Conservation (phyloP, 768 basidiomycete genomes). For the Collybia mongolica region DNA sequence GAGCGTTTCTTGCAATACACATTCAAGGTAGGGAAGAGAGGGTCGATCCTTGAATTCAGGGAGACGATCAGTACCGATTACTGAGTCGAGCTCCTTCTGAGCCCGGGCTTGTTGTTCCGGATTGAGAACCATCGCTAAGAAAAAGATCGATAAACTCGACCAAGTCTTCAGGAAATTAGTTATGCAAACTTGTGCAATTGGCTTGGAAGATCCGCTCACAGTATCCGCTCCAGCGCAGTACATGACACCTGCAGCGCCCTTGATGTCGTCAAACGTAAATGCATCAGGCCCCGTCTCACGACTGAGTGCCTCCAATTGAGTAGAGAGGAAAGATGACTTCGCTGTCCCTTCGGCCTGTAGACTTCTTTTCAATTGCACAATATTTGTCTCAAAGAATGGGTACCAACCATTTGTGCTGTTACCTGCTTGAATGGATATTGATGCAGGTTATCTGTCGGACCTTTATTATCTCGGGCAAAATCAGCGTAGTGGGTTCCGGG, state of each 20-base stretch:
- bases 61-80: constrained; percentile 54
- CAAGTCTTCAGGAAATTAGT: constrained; percentile 39
- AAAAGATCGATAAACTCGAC: constrained; percentile 56
- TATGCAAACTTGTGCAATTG: constrained; percentile 13
- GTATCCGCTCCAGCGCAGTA: constrained; percentile 68
- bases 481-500: constrained; percentile 56
- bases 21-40: constrained; percentile 50
- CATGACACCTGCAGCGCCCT: constrained; percentile 86
- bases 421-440: constrained; percentile 48
- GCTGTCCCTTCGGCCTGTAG: constrained; percentile 38
- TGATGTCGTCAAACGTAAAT: constrained; percentile 50
- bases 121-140: constrained; percentile 65
- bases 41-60: constrained; percentile 58
- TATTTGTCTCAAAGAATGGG: neutral
- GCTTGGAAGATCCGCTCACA: constrained; percentile 26
- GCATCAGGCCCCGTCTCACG: constrained; percentile 44
- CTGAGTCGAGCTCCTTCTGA: constrained; percentile 63
- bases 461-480: constrained; percentile 53
- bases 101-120: constrained; percentile 57
- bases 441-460: constrained; percentile 59
- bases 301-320: constrained; percentile 53
- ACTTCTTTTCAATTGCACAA: neutral
- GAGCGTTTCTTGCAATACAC: constrained; percentile 28
- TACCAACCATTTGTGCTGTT: constrained; percentile 47
- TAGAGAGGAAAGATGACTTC: constrained; percentile 44